phyloP scores from a whole-genome alignment of 2,329 filamentous ascomycete species.

The Clonostachys rhizophaga region DNA sequence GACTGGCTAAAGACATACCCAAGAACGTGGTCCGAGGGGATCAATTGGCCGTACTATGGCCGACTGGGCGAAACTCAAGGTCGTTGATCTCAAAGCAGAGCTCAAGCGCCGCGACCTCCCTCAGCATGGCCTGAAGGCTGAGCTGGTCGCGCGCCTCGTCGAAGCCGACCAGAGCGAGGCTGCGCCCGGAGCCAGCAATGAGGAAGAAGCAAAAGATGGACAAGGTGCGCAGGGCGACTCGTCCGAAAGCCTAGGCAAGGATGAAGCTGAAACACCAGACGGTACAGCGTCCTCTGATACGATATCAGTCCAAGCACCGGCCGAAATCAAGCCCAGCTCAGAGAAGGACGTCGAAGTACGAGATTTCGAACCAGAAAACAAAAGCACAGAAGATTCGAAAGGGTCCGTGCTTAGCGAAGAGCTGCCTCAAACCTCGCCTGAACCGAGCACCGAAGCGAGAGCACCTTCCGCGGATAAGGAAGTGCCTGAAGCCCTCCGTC shows the following conservation, averaged over 20 bases:
- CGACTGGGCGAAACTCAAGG: slow-evolving; percentile 60
- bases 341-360: background rate
- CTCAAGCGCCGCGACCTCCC: slow-evolving; percentile 68
- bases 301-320: slow-evolving; percentile 2
- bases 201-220: slow-evolving; percentile 5
- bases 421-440: slow-evolving; percentile 9
- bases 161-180: slow-evolving; percentile 22
- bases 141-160: slow-evolving; percentile 62
- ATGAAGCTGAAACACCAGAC: background rate
- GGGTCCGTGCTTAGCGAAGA: background rate
- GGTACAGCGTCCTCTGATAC: background rate
- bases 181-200: slow-evolving; percentile 5
- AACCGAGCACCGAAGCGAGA: too few species aligned
- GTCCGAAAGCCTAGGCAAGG: background rate
- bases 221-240: background rate
- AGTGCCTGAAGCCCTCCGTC: background rate
- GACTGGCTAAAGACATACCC: too few species aligned
- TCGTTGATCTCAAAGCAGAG: slow-evolving; percentile 70
- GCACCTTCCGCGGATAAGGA: background rate
- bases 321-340: background rate
- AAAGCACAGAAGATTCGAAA: background rate
- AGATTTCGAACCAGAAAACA: too few species aligned
- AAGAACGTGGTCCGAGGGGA: too few species aligned
- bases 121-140: slow-evolving; percentile 66
- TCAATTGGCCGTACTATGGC: slow-evolving; percentile 24